Evolutionary conservation across 2,329 filamentous ascomycete genomes (phyloP).

Genomic region (Neonectria hederae): DNA sequence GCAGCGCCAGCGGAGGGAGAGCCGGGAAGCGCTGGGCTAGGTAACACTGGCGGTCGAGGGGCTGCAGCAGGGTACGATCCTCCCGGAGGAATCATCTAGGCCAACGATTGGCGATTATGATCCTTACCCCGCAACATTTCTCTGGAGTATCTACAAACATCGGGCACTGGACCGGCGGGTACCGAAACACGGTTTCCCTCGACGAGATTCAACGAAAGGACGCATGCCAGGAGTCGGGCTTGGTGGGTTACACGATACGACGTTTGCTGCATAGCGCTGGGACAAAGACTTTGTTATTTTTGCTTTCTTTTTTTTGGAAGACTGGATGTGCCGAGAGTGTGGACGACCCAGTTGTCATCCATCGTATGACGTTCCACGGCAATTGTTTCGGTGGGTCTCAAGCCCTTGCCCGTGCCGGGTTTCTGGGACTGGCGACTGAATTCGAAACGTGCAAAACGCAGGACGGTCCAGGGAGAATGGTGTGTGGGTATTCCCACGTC

Average conservation of each 20-base stretch:
- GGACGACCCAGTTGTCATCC: slow-evolving; percentile 5
- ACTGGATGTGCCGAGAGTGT: not conserved
- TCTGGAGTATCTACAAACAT: slow-evolving; percentile 8
- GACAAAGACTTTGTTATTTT: slow-evolving; percentile 25
- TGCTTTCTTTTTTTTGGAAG: slow-evolving; percentile 15
- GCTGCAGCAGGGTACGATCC: slow-evolving; percentile 62
- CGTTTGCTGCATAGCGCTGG: slow-evolving; percentile 27
- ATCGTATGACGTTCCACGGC: slow-evolving; percentile 36
- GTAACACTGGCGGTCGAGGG: slow-evolving; percentile 54
- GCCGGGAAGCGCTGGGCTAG: slow-evolving; percentile 64
- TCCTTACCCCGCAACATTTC: slow-evolving; percentile 12
- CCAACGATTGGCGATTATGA: slow-evolving; percentile 12
- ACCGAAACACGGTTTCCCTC: slow-evolving; percentile 32
- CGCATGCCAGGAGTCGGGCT: slow-evolving; percentile 31
- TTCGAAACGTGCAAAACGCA: slow-evolving; percentile 11
- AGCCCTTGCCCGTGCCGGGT: slow-evolving; percentile 30
- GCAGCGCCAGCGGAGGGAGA: slow-evolving; percentile 62
- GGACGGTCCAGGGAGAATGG: not conserved
- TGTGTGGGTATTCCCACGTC: not conserved
- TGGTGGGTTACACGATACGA: slow-evolving; percentile 29
- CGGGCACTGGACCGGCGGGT: slow-evolving; percentile 26
- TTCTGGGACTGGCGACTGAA: slow-evolving; percentile 31
- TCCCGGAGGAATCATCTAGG: slow-evolving; percentile 68
- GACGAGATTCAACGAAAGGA: slow-evolving; percentile 21
- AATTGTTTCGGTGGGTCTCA: slow-evolving; percentile 37